Base-by-base conservation (phyloP, 2,329 filamentous ascomycete genomes). In the Paraphoma sp. region DNA sequence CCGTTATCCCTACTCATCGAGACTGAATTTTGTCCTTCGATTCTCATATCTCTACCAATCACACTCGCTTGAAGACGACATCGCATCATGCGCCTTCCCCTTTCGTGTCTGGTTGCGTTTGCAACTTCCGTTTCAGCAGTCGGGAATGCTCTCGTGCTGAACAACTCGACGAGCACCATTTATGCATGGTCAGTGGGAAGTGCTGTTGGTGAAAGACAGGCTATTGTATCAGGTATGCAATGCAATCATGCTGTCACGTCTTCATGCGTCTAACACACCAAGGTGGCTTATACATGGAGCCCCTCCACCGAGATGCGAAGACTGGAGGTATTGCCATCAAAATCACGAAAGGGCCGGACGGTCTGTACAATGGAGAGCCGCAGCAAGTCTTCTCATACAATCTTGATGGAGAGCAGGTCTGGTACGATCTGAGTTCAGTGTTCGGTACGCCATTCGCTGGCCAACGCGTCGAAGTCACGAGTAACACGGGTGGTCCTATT, bases 371-470 rank as follows among this genome's bases (percentile, higher is more conserved):
- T 12, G 63, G 60, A 16, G 64, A 55, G 31, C 62, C 69, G 30
- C 51, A 61, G 17, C 67, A 70, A 43, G 60, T 69, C 10, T 67
- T 71, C 42, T 57, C 63, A 2, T 72, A 73, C 48, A 60, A 63
- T 16, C 53, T 73, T 4, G 65, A 70, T 46, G 59, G 55, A 6
- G 59, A 48, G 4, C 51, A 61, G 41, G 65, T 68, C 9, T 72
- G 68, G 63, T 70, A 71, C 53, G 65, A 69, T 45, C 47, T 71
- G 29, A 69, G 67, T 48, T 56, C 60, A 5, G 62, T 67, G 14
- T 67, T 70, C 53, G 68, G 69, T 1, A 68, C 67, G 12, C 70
- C 69, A n/a, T 74, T 74, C 42, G 55, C 48, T 7, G 70, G 70
- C 6, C 57, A 63, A n/a, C 59, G 51, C 9, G 40, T 71, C 10